Percentiles rank a stretch among this genome's conserved stretches.
Conservation (phyloP, 2,329 filamentous ascomycete species). For the Fusarium siculi region DNA sequence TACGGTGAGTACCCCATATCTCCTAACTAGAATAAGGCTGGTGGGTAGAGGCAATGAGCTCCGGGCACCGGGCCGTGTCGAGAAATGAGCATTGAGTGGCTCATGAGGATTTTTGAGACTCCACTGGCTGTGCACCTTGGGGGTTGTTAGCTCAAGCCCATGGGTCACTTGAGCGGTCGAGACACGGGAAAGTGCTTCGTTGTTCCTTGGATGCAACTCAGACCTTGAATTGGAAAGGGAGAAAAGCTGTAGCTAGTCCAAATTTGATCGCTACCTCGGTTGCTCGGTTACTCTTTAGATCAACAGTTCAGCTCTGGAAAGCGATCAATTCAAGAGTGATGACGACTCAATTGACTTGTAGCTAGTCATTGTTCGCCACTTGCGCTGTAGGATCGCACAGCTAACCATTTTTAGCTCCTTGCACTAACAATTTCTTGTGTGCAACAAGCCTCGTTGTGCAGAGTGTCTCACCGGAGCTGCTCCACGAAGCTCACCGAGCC, state of each 20-base stretch:
- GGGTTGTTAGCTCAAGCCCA: not conserved
- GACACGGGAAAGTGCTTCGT: not conserved
- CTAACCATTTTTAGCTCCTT: not conserved
- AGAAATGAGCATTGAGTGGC: constrained; percentile 1
- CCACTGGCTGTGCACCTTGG: constrained; percentile 2
- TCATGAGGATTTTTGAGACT: not conserved
- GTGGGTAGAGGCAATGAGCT: not conserved
- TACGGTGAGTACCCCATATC: not conserved
- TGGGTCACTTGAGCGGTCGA: not conserved
- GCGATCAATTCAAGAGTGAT: not conserved
- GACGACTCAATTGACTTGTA: not conserved
- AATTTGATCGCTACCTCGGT: not conserved
- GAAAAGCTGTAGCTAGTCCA: not conserved
- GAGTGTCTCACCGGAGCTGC: not conserved
- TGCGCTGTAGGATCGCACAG: not conserved
- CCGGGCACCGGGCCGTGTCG: not conserved
- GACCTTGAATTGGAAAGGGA: not conserved
- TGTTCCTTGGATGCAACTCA: not conserved
- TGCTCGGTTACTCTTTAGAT: not conserved
- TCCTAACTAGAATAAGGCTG: constrained; percentile 5
- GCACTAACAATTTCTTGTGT: not conserved
- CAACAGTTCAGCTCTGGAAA: not conserved
- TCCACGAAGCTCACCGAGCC: not conserved
- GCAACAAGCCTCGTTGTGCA: not conserved
- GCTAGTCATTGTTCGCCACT: not conserved